A percentile compares a stretch with the other conserved stretches of the same genome.
Conservation (phyloP, 495 filamentous ascomycete species). For the Penicillium manginii region DNA sequence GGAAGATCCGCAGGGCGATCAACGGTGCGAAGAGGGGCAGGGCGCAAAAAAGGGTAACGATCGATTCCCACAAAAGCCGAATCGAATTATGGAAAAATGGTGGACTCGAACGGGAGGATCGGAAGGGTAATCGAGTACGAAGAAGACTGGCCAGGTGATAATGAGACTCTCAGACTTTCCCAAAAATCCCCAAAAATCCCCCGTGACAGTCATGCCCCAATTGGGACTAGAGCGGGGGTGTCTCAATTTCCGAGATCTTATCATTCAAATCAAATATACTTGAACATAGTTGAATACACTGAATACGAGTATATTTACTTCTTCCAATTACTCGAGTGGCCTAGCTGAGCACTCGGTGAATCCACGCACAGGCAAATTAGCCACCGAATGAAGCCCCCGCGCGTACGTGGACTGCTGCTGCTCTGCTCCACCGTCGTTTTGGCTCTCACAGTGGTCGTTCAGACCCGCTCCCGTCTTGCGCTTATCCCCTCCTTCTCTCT, state of each 20-base stretch:
- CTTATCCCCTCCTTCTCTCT: slow-evolving; percentile 38
- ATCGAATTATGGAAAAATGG: neutral
- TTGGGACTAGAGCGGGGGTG: slow-evolving; percentile 13
- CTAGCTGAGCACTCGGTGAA: neutral
- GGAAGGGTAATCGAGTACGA: too few species aligned
- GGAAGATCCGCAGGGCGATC: slow-evolving; percentile 19
- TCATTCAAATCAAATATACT: neutral
- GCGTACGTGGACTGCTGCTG: slow-evolving; percentile 21
- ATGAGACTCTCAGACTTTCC: neutral
- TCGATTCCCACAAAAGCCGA: slow-evolving; percentile 1
- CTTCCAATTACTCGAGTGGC: too few species aligned
- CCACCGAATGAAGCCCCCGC: neutral
- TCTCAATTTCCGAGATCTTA: neutral
- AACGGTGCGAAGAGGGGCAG: slow-evolving; percentile 8
- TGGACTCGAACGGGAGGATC: too few species aligned
- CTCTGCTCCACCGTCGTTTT: slow-evolving; percentile 53
- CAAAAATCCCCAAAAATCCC: neutral
- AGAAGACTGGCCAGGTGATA: too few species aligned
- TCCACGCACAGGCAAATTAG: neutral
- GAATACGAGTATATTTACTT: too few species aligned
- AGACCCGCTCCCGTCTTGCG: slow-evolving; percentile 48
- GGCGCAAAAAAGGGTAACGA: neutral
- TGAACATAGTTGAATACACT: neutral
- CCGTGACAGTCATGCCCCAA: neutral
- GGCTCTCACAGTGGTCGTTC: slow-evolving; percentile 51